phyloP scores from a whole-genome alignment of 208 protist genomes.

The Crithidia brevicula region DNA sequence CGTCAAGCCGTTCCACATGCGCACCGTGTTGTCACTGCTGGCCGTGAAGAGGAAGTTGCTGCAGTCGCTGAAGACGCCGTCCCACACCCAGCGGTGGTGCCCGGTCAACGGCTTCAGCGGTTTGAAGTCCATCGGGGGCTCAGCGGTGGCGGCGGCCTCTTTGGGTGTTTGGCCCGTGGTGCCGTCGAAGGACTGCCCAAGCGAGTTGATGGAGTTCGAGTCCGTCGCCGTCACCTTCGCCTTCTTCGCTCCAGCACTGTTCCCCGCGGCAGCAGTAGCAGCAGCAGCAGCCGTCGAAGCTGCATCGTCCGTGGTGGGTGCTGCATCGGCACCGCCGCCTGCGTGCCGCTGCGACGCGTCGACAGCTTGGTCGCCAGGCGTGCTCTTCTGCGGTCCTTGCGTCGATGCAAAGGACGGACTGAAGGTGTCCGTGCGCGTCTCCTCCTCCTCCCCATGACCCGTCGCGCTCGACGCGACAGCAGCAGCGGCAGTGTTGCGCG shows the following conservation, averaged over 20 bases:
- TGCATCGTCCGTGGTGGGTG: neutral
- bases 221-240: constrained; percentile 2
- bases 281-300: neutral
- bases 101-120: constrained; percentile 67
- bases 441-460: constrained; percentile 6
- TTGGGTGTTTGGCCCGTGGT: constrained; percentile 39
- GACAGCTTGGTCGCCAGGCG: constrained; percentile 1
- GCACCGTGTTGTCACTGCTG: constrained; percentile 80
- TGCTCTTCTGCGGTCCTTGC: constrained; percentile 10
- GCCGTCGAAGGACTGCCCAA: constrained; percentile 18
- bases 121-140: constrained; percentile 55
- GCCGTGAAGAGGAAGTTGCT: constrained; percentile 73
- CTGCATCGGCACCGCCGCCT: neutral
- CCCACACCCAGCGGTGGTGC: constrained; percentile 89
- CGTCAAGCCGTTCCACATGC: constrained; percentile 75
- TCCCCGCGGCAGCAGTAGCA: neutral
- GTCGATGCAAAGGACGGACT: constrained; percentile 28
- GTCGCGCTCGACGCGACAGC: neutral
- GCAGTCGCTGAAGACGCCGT: constrained; percentile 83
- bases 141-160: constrained; percentile 39
- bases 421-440: constrained; percentile 11
- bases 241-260: neutral
- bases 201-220: constrained; percentile 11
- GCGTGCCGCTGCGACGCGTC: neutral
- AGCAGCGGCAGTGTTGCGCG: neutral